A percentile compares a stretch with the other conserved stretches of the same genome.
phyloP scores from a whole-genome alignment of 2,329 filamentous ascomycete species.

The Rachicladosporium sp. region DNA sequence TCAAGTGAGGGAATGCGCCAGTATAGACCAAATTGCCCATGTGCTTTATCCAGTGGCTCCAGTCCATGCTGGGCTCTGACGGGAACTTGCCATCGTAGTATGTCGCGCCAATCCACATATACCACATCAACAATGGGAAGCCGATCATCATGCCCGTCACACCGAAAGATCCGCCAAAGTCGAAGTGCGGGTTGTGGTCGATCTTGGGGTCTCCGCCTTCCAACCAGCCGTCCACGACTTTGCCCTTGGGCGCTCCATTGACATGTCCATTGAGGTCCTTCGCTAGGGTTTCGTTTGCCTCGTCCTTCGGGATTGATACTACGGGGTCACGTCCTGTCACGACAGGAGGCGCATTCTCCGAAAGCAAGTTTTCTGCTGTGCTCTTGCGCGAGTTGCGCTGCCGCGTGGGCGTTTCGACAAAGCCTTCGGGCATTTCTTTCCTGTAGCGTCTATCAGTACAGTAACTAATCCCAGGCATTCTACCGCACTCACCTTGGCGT shows the following conservation, averaged over 20 bases:
- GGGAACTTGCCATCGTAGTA: conserved; percentile 85
- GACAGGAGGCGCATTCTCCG: too few relatives aligned
- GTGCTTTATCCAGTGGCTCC: conserved; percentile 58
- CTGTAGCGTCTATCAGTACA: conserved; percentile 14
- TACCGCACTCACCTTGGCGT: conserved; percentile 31
- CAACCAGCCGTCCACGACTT: conserved; percentile 26
- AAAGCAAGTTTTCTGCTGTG: too few relatives aligned
- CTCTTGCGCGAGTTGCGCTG: conserved; percentile 30
- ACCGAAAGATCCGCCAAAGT: conserved; percentile 82
- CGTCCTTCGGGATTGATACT: conserved; percentile 3
- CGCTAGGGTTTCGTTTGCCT: conserved; percentile 7
- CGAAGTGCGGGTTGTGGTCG: conserved; percentile 43
- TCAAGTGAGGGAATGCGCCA: conserved; percentile 68
- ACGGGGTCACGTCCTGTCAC: conserved; percentile 8
- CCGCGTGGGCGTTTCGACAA: conserved; percentile 36
- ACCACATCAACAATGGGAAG: conserved; percentile 95
- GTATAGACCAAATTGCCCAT: conserved; percentile 63
- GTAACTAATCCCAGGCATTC: background rate
- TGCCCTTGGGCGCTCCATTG: conserved; percentile 26
- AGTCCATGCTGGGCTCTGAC: conserved; percentile 34
- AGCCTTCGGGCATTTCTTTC: conserved; percentile 31
- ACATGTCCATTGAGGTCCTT: conserved; percentile 21
- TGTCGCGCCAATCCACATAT: conserved; percentile 95
- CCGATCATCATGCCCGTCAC: conserved; percentile 75
- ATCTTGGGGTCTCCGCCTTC: conserved; percentile 27